These are phyloP conservation scores for Apiotrichum montevideense DNA, from an alignment of 1,284 basidiomycete species.

Conservation along the genomic window DNA sequence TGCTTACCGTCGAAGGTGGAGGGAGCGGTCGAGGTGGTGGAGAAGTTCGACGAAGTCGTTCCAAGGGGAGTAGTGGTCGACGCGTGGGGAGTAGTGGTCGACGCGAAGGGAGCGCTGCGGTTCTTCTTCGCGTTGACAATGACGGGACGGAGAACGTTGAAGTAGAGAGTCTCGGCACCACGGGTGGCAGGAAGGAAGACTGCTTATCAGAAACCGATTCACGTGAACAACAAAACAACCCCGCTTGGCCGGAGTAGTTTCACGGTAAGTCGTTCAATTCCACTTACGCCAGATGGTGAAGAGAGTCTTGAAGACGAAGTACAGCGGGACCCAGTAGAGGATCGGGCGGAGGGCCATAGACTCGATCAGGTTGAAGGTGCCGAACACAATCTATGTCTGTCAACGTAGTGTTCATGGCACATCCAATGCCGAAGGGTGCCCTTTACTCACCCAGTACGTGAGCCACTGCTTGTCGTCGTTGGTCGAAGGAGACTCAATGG, in stretches of 20 bases:
- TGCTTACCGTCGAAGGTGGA: constrained; percentile 41
- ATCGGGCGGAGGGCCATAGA: constrained; percentile 42
- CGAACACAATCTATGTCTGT: constrained; percentile 40
- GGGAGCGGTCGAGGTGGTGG: constrained; percentile 24
- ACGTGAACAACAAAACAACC: no score
- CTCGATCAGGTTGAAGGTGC: constrained; percentile 47
- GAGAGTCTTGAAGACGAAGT: constrained; percentile 80
- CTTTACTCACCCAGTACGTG: constrained; percentile 44
- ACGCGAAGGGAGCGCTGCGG: constrained; percentile 13
- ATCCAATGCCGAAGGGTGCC: background rate
- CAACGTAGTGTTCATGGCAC: background rate
- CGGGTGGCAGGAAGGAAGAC: constrained; percentile 49
- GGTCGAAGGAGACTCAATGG: constrained; percentile 46
- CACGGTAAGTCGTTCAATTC: constrained; percentile 14
- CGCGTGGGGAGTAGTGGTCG: constrained; percentile 1
- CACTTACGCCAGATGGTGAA: constrained; percentile 68
- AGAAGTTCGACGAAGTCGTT: background rate
- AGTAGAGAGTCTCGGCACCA: constrained; percentile 69
- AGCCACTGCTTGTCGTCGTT: constrained; percentile 51
- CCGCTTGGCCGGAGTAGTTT: constrained; percentile 24
- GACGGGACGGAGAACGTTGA: constrained; percentile 62
- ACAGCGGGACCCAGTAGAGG: constrained; percentile 54
- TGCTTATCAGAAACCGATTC: constrained; percentile 4
- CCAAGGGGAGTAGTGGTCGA: background rate
- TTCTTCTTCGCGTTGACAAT: constrained; percentile 49